phyloP scores from a whole-genome alignment of 1,139 yeast species.

The Kodamaea anthophila region DNA sequence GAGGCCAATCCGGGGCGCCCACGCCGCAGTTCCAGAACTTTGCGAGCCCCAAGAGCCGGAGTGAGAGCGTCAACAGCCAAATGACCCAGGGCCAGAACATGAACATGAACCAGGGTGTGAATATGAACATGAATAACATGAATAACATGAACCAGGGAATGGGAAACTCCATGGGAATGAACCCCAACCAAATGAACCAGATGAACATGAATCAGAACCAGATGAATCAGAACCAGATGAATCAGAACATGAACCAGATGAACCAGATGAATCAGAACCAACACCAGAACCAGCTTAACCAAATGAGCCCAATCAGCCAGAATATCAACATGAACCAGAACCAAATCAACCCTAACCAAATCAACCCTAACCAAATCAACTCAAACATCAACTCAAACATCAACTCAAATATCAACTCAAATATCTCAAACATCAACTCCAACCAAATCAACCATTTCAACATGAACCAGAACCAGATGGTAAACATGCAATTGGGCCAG shows the following conservation, averaged over 20 bases:
- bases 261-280: constrained; percentile 2
- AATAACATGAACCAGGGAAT: constrained; percentile 3
- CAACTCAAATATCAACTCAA: not conserved
- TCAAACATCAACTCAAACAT: not conserved
- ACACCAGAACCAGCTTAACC: not conserved
- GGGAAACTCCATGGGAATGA: constrained; percentile 3
- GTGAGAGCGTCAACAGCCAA: too few species aligned
- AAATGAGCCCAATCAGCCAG: not conserved
- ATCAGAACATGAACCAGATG: constrained; percentile 3
- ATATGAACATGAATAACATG: constrained; percentile 4
- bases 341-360: not conserved
- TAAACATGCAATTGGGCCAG: too few species aligned
- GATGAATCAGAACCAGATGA: constrained; percentile 1
- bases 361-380: not conserved
- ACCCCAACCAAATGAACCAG: constrained; percentile 2
- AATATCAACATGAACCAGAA: not conserved
- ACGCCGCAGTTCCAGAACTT: constrained; percentile 9
- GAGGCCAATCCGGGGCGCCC: constrained; percentile 7
- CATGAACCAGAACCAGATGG: constrained; percentile 3
- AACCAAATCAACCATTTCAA: not conserved
- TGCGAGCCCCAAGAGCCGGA: too few species aligned
- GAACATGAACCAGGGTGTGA: constrained; percentile 30
- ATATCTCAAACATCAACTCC: not conserved
- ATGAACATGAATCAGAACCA: constrained; percentile 1
- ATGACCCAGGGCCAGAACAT: constrained; percentile 16